These are phyloP conservation scores for Lachnum nothofagi DNA, from an alignment of 2,329 filamentous ascomycete species.

Conservation along the genomic window DNA sequence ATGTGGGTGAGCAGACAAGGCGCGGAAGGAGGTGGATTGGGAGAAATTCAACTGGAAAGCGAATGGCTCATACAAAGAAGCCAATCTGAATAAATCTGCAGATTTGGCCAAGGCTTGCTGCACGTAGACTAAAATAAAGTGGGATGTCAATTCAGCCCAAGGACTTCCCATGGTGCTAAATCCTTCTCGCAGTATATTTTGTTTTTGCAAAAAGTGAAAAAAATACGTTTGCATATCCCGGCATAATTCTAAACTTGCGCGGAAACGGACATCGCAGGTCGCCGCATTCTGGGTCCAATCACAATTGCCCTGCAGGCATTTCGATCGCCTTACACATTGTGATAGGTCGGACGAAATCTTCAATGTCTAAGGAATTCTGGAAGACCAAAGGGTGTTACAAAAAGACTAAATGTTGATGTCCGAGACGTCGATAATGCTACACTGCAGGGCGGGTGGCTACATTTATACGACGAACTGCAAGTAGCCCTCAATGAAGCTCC, in stretches of 20 bases:
- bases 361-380: conserved; percentile 9
- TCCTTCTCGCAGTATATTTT: conserved; percentile 10
- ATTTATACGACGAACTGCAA: conserved; percentile 23
- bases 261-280: conserved; percentile 8
- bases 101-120: conserved; percentile 16
- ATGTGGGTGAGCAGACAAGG: conserved; percentile 16
- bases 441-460: conserved; percentile 29
- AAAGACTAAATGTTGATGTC: conserved; percentile 16
- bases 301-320: conserved; percentile 6
- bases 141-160: conserved; percentile 10
- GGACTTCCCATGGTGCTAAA: conserved; percentile 7
- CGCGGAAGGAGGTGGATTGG: conserved; percentile 21
- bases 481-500: conserved; percentile 20
- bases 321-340: conserved; percentile 11
- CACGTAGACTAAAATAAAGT: conserved; percentile 17
- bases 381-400: conserved; percentile 18
- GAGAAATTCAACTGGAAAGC: conserved; percentile 15
- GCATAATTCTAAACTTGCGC: conserved; percentile 3
- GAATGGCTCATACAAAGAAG: conserved; percentile 14
- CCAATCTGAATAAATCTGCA: conserved; percentile 15
- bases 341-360: conserved; percentile 20
- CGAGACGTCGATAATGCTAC: conserved; percentile 25
- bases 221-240: conserved; percentile 10
- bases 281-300: conserved; percentile 7
- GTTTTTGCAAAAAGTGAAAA: conserved; percentile 20